phyloP scores from a whole-genome alignment of 2,329 filamentous ascomycete species.

The Cadophora gregata region DNA sequence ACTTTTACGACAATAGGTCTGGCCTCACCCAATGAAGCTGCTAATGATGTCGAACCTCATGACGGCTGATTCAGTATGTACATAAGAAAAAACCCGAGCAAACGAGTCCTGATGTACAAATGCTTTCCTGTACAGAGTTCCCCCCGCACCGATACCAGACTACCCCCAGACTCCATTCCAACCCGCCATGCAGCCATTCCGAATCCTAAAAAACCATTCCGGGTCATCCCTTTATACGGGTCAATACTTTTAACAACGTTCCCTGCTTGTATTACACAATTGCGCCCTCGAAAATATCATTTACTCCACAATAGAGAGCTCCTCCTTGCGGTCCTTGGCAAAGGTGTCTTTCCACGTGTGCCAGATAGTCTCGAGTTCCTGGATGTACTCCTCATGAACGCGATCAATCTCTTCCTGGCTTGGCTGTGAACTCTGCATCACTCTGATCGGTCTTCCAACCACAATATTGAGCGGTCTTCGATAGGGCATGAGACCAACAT shows the following conservation, averaged over 20 bases:
- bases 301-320: conserved; percentile 70
- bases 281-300: neutral
- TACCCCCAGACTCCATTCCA: neutral
- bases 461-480: conserved; percentile 87
- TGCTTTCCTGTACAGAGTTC: neutral
- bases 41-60: neutral
- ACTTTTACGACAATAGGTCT: neutral
- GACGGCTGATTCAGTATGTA: neutral
- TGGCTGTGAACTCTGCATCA: conserved; percentile 67
- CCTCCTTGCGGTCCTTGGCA: conserved; percentile 64
- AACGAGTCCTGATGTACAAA: conserved; percentile 2
- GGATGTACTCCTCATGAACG: conserved; percentile 79
- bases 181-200: neutral
- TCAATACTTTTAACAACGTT: neutral
- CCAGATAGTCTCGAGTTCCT: conserved; percentile 76
- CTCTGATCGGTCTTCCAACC: conserved; percentile 80
- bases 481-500: conserved; percentile 95
- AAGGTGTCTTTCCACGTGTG: conserved; percentile 80
- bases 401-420: conserved; percentile 78
- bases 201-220: neutral
- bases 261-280: neutral
- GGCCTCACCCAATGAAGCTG: neutral
- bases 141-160: neutral
- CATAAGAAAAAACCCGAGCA: neutral
- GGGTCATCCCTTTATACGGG: too few species aligned